These are phyloP conservation scores for Carex littledalei DNA, from an alignment of 176 grass and related monocot species.

Conservation along the genomic window DNA sequence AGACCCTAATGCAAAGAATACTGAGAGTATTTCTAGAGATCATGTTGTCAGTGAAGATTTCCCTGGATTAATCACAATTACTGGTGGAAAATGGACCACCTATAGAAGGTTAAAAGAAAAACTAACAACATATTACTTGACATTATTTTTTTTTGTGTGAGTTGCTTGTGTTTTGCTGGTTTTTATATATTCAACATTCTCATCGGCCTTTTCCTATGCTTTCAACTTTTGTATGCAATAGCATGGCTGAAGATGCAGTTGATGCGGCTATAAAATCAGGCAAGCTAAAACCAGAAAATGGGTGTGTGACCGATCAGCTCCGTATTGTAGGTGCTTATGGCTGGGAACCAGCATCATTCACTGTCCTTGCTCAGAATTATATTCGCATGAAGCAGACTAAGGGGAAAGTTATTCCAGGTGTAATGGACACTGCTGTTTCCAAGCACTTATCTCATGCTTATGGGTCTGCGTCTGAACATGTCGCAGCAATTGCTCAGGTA, in stretches of 20 bases:
- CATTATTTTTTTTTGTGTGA: not conserved
- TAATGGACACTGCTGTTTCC: constrained; percentile 74
- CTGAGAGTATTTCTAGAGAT: constrained; percentile 95
- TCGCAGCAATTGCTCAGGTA: constrained; percentile 88
- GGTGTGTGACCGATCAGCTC: constrained; percentile 76
- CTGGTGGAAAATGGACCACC: constrained; percentile 97
- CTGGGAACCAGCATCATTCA: constrained; percentile 81
- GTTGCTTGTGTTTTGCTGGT: not conserved
- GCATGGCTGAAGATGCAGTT: constrained; percentile 97
- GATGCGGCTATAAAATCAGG: constrained; percentile 73
- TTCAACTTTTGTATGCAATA: constrained; percentile 24
- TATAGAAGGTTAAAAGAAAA: constrained; percentile 72
- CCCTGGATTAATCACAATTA: constrained; percentile 94
- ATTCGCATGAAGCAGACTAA: constrained; percentile 73
- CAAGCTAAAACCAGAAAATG: constrained; percentile 69
- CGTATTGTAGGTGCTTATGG: constrained; percentile 77
- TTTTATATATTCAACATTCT: not conserved
- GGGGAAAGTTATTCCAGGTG: constrained; percentile 87
- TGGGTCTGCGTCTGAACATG: constrained; percentile 71
- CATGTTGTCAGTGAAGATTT: constrained; percentile 85
- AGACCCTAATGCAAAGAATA: constrained; percentile 86
- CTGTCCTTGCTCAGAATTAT: constrained; percentile 73
- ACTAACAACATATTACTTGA: not conserved
- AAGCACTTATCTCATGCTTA: constrained; percentile 93
- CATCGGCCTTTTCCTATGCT: not conserved